Percentiles rank a stretch among this genome's conserved stretches.
Evolutionary conservation across 23 red algal species (phyloP).

Genomic region (Gracilariopsis chorda): DNA sequence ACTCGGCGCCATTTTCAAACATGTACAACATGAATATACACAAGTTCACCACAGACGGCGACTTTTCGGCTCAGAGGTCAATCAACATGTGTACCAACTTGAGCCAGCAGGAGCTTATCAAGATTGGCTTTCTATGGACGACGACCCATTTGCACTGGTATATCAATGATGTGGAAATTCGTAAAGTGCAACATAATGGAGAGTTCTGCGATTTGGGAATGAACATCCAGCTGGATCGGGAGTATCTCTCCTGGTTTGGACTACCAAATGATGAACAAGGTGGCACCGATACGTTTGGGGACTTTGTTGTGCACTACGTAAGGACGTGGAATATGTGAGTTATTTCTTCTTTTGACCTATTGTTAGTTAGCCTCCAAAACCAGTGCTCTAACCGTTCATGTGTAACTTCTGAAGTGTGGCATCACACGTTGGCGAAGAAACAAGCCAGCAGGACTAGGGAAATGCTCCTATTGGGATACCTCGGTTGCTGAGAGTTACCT

Average conservation of each 20-base stretch:
- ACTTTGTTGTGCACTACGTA: neutral
- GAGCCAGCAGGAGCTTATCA: neutral
- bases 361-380: no score
- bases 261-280: neutral
- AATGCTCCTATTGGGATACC: no score
- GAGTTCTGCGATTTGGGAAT: neutral
- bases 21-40: neutral
- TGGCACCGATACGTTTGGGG: neutral
- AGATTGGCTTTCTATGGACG: neutral
- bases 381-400: no score
- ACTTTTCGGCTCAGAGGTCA: neutral
- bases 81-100: neutral
- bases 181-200: neutral
- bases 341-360: neutral
- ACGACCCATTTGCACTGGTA: neutral
- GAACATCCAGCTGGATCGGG: neutral
- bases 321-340: slow-evolving; percentile 16
- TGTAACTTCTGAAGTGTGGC: no score
- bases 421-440: no score
- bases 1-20: neutral
- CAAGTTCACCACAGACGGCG: neutral
- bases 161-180: neutral
- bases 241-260: neutral
- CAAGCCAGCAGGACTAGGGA: no score
- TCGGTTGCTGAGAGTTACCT: no score